Evolutionary conservation across 2,329 filamentous ascomycete genomes (phyloP).

Genomic region (Aspergillus latus): DNA sequence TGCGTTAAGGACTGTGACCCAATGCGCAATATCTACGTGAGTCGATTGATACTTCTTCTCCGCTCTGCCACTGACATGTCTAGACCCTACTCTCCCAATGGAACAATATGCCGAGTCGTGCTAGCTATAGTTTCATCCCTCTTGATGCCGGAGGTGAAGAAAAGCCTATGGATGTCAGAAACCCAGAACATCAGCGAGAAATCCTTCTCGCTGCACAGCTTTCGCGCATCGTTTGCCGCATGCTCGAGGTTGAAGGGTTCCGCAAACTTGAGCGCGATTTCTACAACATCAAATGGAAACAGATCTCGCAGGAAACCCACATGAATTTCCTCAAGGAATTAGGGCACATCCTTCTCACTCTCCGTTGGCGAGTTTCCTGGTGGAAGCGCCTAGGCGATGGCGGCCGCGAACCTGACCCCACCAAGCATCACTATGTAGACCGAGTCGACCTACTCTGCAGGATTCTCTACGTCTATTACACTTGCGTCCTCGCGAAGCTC

Average conservation of each 20-base stretch:
- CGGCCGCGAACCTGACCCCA: slow-evolving; percentile 35
- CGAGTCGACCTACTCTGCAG: slow-evolving; percentile 44
- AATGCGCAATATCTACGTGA: slow-evolving; percentile 42
- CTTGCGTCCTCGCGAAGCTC: slow-evolving; percentile 43
- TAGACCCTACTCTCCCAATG: slow-evolving; percentile 44
- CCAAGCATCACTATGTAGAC: slow-evolving; percentile 41
- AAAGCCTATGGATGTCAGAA: slow-evolving; percentile 42
- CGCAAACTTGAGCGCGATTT: slow-evolving; percentile 45
- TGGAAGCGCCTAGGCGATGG: slow-evolving; percentile 46
- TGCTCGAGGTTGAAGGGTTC: slow-evolving; percentile 49
- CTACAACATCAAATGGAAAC: slow-evolving; percentile 49
- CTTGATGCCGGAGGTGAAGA: slow-evolving; percentile 31
- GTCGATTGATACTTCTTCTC: slow-evolving; percentile 18
- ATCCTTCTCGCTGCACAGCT: slow-evolving; percentile 47
- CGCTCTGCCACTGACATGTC: not conserved
- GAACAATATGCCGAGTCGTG: slow-evolving; percentile 50
- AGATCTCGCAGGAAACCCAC: slow-evolving; percentile 44
- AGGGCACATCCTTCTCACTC: slow-evolving; percentile 42
- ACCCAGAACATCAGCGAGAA: slow-evolving; percentile 38
- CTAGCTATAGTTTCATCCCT: slow-evolving; percentile 44
- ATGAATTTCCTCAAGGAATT: slow-evolving; percentile 42
- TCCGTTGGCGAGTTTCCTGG: slow-evolving; percentile 49
- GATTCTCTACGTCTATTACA: slow-evolving; percentile 50
- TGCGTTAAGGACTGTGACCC: slow-evolving; percentile 44
- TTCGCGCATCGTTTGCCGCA: slow-evolving; percentile 48